phyloP scores from a whole-genome alignment of 2,329 filamentous ascomycete species.

The Diaporthe sp. region DNA sequence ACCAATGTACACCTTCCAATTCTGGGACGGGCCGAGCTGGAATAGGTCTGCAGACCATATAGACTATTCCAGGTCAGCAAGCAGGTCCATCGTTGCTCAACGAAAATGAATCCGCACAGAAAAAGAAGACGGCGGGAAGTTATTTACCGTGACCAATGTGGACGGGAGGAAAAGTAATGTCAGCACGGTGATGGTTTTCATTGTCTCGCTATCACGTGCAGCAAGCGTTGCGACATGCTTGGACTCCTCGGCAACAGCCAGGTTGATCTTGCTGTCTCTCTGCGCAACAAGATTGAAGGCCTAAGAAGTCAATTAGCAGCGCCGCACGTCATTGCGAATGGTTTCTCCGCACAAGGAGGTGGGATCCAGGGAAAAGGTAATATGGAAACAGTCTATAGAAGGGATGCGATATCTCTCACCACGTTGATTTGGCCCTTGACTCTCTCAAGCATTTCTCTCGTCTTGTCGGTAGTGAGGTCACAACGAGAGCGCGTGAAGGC shows the following conservation, averaged over 20 bases:
- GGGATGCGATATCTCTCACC: background rate
- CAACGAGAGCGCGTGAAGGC: constrained; percentile 22
- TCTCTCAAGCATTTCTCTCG: constrained; percentile 31
- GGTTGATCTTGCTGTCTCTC: constrained; percentile 34
- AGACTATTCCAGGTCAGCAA: background rate
- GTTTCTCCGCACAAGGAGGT: background rate
- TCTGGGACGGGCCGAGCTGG: constrained; percentile 7
- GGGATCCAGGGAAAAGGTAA: background rate
- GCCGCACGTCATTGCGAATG: fast-evolving
- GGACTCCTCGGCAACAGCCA: constrained; percentile 28
- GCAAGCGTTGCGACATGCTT: constrained; percentile 31
- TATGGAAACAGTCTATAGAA: too few relatives aligned
- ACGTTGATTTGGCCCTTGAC: constrained; percentile 29
- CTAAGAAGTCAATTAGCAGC: background rate
- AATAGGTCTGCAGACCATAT: constrained; percentile 35
- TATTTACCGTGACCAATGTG: constrained; percentile 19
- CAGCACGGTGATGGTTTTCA: constrained; percentile 35
- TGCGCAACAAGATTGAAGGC: constrained; percentile 34
- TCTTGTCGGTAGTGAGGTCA: constrained; percentile 24
- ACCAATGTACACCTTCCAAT: constrained; percentile 27
- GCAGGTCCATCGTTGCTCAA: too few relatives aligned
- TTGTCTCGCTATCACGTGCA: constrained; percentile 32
- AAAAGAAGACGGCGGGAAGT: too few relatives aligned
- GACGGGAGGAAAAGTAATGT: constrained; percentile 34
- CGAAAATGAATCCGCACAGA: too few relatives aligned